Evolutionary conservation across 306 rosid genomes (phyloP), one percentile per base, ranked within the genome.

Genomic region (Pterocarpus santalinus): DNA sequence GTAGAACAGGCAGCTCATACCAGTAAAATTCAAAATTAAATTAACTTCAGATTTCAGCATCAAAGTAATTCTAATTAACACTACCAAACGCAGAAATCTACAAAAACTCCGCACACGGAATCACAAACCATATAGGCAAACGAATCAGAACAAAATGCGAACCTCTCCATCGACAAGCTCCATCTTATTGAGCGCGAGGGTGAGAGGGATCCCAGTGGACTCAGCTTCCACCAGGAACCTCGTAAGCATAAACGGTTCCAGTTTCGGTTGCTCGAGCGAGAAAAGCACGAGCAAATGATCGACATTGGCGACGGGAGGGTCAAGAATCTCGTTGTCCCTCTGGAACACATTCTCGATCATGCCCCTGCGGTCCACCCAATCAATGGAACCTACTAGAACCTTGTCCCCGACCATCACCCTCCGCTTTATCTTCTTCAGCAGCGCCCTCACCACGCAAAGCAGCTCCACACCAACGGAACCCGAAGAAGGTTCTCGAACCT

Each of bases 241-340:
- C 0, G 97, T 95, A 35, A 95, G 97, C 16, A 89, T 12, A n/a
- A 91, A 95, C 0, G 98, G 89, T 81, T 90, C 98, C 2, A 84
- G 77, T 80, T 73, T 91, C 1, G 99, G 99, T 71, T 90, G 95
- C 12, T 93, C 97, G 46, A 95, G 64, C 32, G 99, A 93, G 82
- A 95, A 95, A 2, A 93, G 87, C 58, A 95, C 90, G 1, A 95
- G 93, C 11, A 95, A 83, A 61, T 87, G 98, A 70, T 93, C 94
- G 47, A 95, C 99, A 77, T 93, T 95, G 30, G 97, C 93, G 33
- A 95, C 92, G 2, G 96, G 98, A 78, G 99, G 98, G n/a, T 95
- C 99, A 8, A 90, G 93, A 61, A 93, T 91, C 88, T 91, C 94
- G 1, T 91, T 90, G 33, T 80, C 85, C 32, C 97, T 79, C 80